Evolutionary conservation across 2,329 filamentous ascomycete species (phyloP).

Genomic region (Penicillium olsonii): DNA sequence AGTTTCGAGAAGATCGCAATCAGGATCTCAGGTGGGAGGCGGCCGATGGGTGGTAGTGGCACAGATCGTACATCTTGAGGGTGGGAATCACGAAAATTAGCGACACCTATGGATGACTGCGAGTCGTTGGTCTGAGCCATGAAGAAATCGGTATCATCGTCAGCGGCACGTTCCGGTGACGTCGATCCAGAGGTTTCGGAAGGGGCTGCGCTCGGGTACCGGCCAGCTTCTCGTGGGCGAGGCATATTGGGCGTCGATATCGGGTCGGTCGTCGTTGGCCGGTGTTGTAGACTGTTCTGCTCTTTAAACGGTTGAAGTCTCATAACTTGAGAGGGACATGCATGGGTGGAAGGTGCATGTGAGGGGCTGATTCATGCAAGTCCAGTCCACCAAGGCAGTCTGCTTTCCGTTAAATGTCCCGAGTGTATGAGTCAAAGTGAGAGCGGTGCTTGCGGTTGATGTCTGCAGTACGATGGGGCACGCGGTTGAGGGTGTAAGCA

Average conservation of each 20-base stretch:
- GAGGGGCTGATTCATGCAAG: slow-evolving; percentile 9
- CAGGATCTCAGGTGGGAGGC: slow-evolving; percentile 89
- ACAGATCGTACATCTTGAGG: slow-evolving; percentile 53
- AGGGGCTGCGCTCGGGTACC: slow-evolving; percentile 41
- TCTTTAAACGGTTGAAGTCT: slow-evolving; percentile 20
- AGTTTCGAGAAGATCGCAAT: slow-evolving; percentile 90
- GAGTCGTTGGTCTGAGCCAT: slow-evolving; percentile 82
- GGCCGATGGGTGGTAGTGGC: slow-evolving; percentile 65
- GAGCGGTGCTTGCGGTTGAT: not conserved
- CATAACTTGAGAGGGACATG: slow-evolving; percentile 18
- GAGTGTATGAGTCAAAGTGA: not conserved
- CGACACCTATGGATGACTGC: slow-evolving; percentile 82
- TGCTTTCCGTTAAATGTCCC: not conserved
- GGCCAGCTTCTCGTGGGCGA: slow-evolving; percentile 38
- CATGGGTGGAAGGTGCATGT: slow-evolving; percentile 17
- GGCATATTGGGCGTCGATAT: slow-evolving; percentile 31
- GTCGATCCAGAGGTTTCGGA: slow-evolving; percentile 48
- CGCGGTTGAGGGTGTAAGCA: slow-evolving; percentile 7
- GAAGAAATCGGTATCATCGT: slow-evolving; percentile 94
- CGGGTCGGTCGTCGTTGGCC: slow-evolving; percentile 8
- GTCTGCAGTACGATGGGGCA: slow-evolving; percentile 1
- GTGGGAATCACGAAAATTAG: slow-evolving; percentile 73
- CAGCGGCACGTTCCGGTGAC: slow-evolving; percentile 60
- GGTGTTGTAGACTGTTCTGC: slow-evolving; percentile 11
- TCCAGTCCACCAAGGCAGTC: slow-evolving; percentile 7